Evolutionary conservation across 2,329 filamentous ascomycete genomes (phyloP).

Genomic region (Penicillium sp.): DNA sequence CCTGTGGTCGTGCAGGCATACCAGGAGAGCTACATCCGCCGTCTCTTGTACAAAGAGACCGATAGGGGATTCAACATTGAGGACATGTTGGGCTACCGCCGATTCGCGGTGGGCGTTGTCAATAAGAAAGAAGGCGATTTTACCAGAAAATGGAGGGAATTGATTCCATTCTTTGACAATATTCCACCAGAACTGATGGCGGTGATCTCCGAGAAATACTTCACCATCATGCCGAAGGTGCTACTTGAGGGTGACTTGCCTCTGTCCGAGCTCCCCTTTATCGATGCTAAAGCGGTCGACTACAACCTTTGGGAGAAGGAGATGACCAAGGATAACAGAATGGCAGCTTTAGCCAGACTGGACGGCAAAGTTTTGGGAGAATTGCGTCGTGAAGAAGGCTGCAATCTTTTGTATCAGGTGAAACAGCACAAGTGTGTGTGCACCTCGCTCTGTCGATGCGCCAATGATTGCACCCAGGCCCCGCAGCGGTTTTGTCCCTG

Average conservation of each 20-base stretch:
- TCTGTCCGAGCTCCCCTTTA: slow-evolving; percentile 29
- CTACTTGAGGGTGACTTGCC: slow-evolving; percentile 19
- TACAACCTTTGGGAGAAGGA: slow-evolving; percentile 29
- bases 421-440: slow-evolving; percentile 44
- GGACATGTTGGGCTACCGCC: slow-evolving; percentile 37
- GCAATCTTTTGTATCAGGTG: slow-evolving; percentile 30
- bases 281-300: slow-evolving; percentile 21
- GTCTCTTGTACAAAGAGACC: slow-evolving; percentile 23
- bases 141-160: slow-evolving; percentile 34
- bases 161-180: slow-evolving; percentile 34
- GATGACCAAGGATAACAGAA: slow-evolving; percentile 35
- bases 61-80: slow-evolving; percentile 19
- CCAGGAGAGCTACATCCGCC: slow-evolving; percentile 34
- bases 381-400: slow-evolving; percentile 32
- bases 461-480: slow-evolving; percentile 36
- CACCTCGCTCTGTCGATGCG: slow-evolving; percentile 36
- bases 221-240: slow-evolving; percentile 27
- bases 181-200: slow-evolving; percentile 35
- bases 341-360: slow-evolving; percentile 38
- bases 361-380: slow-evolving; percentile 42
- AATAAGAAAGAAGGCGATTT: slow-evolving; percentile 28
- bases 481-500: slow-evolving; percentile 40
- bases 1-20: slow-evolving; percentile 31
- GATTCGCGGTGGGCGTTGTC: slow-evolving; percentile 28
- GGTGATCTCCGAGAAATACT: slow-evolving; percentile 42